Evolutionary conservation across 768 basidiomycete species (phyloP).

Genomic region (Lactarius vividus): DNA sequence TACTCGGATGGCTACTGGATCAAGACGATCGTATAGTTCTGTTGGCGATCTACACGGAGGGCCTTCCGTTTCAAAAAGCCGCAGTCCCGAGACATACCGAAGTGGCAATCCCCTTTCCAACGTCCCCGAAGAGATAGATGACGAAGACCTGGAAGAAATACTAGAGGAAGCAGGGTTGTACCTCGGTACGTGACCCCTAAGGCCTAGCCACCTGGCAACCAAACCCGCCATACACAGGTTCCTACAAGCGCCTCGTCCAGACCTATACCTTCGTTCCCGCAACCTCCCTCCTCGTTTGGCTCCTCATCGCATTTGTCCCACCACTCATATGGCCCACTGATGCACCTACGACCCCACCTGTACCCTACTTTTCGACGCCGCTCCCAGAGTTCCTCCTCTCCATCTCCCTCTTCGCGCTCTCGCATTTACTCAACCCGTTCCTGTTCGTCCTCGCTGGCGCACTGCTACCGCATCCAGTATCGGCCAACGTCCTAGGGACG

Average conservation of each 20-base stretch:
- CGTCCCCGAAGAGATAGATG: slow-evolving; percentile 25
- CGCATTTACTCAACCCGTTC: slow-evolving; percentile 51
- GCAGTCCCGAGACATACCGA: slow-evolving; percentile 22
- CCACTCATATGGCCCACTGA: slow-evolving; percentile 41
- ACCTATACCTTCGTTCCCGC: slow-evolving; percentile 41
- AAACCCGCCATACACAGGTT: slow-evolving; percentile 43
- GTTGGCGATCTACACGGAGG: slow-evolving; percentile 8
- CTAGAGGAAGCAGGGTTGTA: slow-evolving; percentile 25
- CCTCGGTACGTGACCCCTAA: slow-evolving; percentile 21
- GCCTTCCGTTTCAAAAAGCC: background rate
- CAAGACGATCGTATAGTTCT: slow-evolving; percentile 22
- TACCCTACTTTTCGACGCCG: slow-evolving; percentile 55
- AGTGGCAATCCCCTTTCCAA: slow-evolving; percentile 13
- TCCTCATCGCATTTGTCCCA: slow-evolving; percentile 51
- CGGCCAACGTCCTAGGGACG: slow-evolving; percentile 39
- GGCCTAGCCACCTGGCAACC: background rate
- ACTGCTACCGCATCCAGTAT: slow-evolving; percentile 34
- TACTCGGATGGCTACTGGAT: slow-evolving; percentile 3
- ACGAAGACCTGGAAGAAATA: slow-evolving; percentile 16
- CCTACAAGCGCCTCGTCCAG: slow-evolving; percentile 53
- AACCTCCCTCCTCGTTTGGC: slow-evolving; percentile 43
- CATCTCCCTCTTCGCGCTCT: slow-evolving; percentile 57
- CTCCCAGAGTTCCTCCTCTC: slow-evolving; percentile 64
- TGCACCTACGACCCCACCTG: slow-evolving; percentile 38
- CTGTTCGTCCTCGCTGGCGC: slow-evolving; percentile 40